Base-by-base conservation (phyloP, 257 asterid genomes). In the Solanum lycopersicoides region DNA sequence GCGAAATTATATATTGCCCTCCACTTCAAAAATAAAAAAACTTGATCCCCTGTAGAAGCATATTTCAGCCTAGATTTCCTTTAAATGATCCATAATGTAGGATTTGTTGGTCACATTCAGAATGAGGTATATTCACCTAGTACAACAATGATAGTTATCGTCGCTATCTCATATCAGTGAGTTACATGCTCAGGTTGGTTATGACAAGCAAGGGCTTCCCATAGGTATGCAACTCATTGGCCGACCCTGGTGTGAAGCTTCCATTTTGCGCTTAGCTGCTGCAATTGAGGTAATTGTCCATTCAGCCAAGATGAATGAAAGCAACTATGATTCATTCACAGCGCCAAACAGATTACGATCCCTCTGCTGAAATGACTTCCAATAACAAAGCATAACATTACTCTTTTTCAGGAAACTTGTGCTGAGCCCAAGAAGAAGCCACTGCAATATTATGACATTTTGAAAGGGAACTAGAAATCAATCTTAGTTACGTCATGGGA, bases 211-310 rank as follows among this genome's bases (percentile, higher is more conserved):
- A 88, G 99, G 99, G 85, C 98, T 97, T 37, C 99, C 99, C 20
- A 95, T 97, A 16, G 98, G 99, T 73, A 88, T 97, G 77, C 99
- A 97, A 89, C 89, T 97, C 89, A 92, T 97, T 14, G 99, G 99
- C 42, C 98, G 97, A 44, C 99, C 99, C 37, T 97, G 99, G 99
- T 90, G 94, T 86, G 99, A 95, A 91, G 98, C 99, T 88, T 92
- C 99, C 39, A 80, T 95, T 85, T 89, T 95, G 88, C 99, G 94
- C 85, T 91, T 96, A 89, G 98, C 99, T 79, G 95, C 98, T 89
- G 94, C 97, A 7, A 50, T 97, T 7, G 96, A 95, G 98, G 99
- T 97, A 87, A 44, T 85, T 79, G 30, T 9, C 28, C 50, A 37
- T 74, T 74, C 32, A 74, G 12, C 50, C 28, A 39, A 74, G 20